phyloP scores from a whole-genome alignment of 352 stramenopile genomes.

The Pythium biforme region DNA sequence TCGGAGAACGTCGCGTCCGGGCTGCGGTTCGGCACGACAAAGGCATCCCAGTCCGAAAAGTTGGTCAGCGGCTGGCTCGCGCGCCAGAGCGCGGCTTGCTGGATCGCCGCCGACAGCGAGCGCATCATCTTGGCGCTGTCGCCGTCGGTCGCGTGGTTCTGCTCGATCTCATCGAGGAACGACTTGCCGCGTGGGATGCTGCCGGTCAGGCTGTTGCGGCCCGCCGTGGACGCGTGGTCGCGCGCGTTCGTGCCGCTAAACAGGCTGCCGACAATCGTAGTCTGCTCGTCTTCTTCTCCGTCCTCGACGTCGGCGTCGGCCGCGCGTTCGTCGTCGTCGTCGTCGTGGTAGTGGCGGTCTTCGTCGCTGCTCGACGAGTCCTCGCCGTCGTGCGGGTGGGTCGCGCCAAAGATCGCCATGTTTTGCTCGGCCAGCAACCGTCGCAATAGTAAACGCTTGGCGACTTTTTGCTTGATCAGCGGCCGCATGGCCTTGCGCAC shows the following conservation, averaged over 20 bases:
- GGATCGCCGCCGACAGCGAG: slow-evolving; percentile 72
- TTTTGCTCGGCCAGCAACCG: slow-evolving; percentile 76
- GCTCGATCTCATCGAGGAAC: slow-evolving; percentile 74
- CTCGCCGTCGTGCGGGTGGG: slow-evolving; percentile 39
- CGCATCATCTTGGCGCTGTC: slow-evolving; percentile 70
- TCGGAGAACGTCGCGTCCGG: slow-evolving; percentile 76
- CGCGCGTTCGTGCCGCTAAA: slow-evolving; percentile 65
- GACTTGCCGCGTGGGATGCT: slow-evolving; percentile 23
- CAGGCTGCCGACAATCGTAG: slow-evolving; percentile 75
- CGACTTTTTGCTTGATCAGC: slow-evolving; percentile 85
- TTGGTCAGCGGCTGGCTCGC: slow-evolving; percentile 68
- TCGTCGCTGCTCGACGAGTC: slow-evolving; percentile 81
- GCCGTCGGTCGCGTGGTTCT: slow-evolving; percentile 51
- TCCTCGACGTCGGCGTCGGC: slow-evolving; percentile 57
- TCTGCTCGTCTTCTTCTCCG: slow-evolving; percentile 75
- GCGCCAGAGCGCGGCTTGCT: slow-evolving; percentile 75
- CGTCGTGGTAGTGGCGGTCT: slow-evolving; percentile 50
- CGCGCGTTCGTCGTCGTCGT: slow-evolving; percentile 35
- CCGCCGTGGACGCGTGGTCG: slow-evolving; percentile 36
- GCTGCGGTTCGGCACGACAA: slow-evolving; percentile 45
- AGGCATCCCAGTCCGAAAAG: slow-evolving; percentile 66
- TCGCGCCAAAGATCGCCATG: slow-evolving; percentile 35
- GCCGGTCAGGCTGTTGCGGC: slow-evolving; percentile 17
- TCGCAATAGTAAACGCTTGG: slow-evolving; percentile 73
- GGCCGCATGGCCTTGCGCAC: slow-evolving; percentile 85